phyloP scores from a whole-genome alignment of 345 rosid genomes.

The Hibiscus syriacus region DNA sequence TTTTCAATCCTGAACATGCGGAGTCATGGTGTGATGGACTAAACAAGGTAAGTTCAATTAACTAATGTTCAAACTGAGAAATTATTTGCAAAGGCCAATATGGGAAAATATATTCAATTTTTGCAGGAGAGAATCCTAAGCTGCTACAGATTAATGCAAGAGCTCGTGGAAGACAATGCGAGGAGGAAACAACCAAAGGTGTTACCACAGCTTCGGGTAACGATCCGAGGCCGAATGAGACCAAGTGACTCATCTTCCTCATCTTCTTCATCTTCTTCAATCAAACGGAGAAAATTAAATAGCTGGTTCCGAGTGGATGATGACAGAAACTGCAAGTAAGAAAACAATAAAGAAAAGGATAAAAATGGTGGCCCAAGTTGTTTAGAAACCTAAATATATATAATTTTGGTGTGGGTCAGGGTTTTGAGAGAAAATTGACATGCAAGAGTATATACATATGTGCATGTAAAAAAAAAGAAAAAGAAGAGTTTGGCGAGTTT shows the following conservation, averaged over 20 bases:
- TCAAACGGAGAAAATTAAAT: conserved; percentile 69
- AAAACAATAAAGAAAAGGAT: conserved; percentile 10
- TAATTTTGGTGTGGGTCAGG: conserved; percentile 15
- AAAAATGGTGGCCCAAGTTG: conserved; percentile 24
- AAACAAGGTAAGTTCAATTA: conserved; percentile 53
- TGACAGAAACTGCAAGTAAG: conserved; percentile 49
- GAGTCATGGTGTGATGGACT: conserved; percentile 95
- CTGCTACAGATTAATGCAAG: conserved; percentile 79
- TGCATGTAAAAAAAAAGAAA: neutral
- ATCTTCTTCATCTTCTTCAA: conserved; percentile 36
- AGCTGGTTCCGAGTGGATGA: conserved; percentile 54
- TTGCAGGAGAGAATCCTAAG: conserved; percentile 75
- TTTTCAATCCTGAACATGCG: conserved; percentile 55
- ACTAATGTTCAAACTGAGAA: no score
- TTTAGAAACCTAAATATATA: conserved; percentile 32
- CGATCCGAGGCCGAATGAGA: conserved; percentile 49
- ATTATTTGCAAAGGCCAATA: no score
- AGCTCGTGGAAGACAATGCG: conserved; percentile 36
- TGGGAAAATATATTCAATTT: neutral
- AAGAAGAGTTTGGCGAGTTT: neutral
- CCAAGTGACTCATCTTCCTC: conserved; percentile 55
- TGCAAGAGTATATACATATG: conserved; percentile 1
- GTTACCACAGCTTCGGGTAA: conserved; percentile 60
- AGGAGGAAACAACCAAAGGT: conserved; percentile 44
- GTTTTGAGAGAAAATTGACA: conserved; percentile 34